Evolutionary conservation across 768 basidiomycete genomes (phyloP), one percentile per base, ranked within the genome.

Genomic region (Tephrocybe rancida): DNA sequence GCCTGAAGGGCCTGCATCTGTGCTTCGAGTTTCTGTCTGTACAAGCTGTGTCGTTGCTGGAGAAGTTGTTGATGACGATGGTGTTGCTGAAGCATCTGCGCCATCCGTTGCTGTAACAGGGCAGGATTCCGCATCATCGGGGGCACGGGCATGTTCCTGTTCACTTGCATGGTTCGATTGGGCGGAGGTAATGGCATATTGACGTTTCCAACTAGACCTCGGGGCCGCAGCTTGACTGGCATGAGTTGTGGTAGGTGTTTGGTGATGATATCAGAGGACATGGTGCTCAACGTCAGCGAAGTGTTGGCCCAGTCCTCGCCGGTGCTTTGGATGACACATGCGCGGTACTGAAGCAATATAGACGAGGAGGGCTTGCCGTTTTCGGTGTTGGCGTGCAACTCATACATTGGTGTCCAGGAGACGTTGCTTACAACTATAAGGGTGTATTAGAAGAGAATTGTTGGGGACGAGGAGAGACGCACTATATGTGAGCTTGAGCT

Each of bases 221-320:
- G 19, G 4, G 59, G 44, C 21, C 48, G 37, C 54, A 80, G 64
- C 43, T 70, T 72, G 52, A 76, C 47, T 5, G 70, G 54, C 26
- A 46, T 37, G 21, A 78, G 61, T 32, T 61, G 42, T 32, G 70
- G 79, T 26, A 76, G 77, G 44, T 53, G 64, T 55, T 67, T 70
- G 42, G 54, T 63, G 2, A 67, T 49, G 2, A 63, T 67, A 29
- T 74, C 73, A 1, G 69, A 73, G 3, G 70, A 66, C 19, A 75
- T 75, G 1, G 84, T 84, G 65, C 79, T 84, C 24, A 87, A 70
- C 5, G 75, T 81, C 27, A 86, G 70, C 1, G 71, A 55, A 1
- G 79, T 72, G 53, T 76, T 68, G 21, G 60, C 72, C 85, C 85
- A 87, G 55, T 84, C 80, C 59, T 87, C 85, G 11, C 85, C 85